Percentiles rank a stretch among this genome's conserved stretches.
Evolutionary conservation across 1,284 basidiomycete genomes (phyloP).

Genomic region (Sporisorium iseilematis-ciliati): DNA sequence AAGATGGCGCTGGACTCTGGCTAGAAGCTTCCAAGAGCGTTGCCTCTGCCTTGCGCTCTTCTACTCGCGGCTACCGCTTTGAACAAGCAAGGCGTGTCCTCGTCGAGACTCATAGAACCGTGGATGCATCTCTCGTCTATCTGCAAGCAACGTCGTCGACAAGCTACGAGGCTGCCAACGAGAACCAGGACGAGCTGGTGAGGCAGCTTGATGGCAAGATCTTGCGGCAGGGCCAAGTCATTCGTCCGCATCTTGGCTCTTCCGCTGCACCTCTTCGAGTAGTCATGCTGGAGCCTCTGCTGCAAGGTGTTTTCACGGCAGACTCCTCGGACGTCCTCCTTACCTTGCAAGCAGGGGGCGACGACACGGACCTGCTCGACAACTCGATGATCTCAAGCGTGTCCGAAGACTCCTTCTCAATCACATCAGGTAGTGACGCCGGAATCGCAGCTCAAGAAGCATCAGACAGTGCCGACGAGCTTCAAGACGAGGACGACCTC

Average conservation of each 20-base stretch:
- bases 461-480: constrained; percentile 33
- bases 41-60: constrained; percentile 16
- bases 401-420: constrained; percentile 31
- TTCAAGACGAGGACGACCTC: constrained; percentile 33
- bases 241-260: constrained; percentile 24
- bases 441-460: constrained; percentile 8
- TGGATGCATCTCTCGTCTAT: constrained; percentile 51
- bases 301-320: constrained; percentile 55
- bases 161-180: constrained; percentile 37
- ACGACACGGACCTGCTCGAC: constrained; percentile 18
- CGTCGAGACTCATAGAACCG: constrained; percentile 22
- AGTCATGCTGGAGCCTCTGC: constrained; percentile 62
- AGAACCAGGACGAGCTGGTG: constrained; percentile 29
- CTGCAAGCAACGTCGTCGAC: constrained; percentile 44
- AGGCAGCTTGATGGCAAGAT: constrained; percentile 43
- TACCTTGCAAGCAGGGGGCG: constrained; percentile 31
- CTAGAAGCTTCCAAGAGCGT: constrained; percentile 35
- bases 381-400: constrained; percentile 32
- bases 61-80: constrained; percentile 17
- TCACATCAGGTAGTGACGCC: constrained; percentile 22
- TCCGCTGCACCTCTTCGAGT: constrained; percentile 25
- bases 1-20: constrained; percentile 24
- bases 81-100: constrained; percentile 19
- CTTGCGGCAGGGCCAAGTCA: constrained; percentile 45
- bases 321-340: constrained; percentile 48